These are phyloP conservation scores for Stemphylium beticola DNA, from an alignment of 2,329 filamentous ascomycete genomes.

Conservation along the genomic window DNA sequence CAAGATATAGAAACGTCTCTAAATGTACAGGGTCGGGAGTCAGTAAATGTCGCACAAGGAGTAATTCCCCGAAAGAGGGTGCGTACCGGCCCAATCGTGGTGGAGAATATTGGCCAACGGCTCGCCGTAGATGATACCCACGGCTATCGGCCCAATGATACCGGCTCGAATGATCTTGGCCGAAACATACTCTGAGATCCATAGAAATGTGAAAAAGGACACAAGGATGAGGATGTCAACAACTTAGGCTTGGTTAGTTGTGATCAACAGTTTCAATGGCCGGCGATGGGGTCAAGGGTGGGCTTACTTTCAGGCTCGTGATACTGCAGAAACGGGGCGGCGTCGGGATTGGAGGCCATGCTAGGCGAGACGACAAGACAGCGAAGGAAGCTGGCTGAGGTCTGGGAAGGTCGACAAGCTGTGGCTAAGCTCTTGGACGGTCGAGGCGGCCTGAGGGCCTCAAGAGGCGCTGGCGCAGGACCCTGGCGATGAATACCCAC, in stretches of 20 bases:
- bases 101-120: conserved; percentile 18
- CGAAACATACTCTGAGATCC: conserved; percentile 19
- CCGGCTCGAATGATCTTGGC: conserved; percentile 15
- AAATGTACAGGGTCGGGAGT: neutral
- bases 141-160: conserved; percentile 16
- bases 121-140: conserved; percentile 17
- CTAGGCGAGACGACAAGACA: neutral
- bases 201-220: conserved; percentile 20
- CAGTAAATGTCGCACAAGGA: neutral
- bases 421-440: conserved; percentile 1
- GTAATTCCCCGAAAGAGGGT: neutral
- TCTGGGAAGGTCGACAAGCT: neutral
- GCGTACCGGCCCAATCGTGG: conserved; percentile 13
- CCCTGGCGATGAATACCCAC: neutral
- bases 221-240: conserved; percentile 17
- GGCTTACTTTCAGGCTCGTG: conserved; percentile 13
- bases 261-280: neutral
- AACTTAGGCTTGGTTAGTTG: conserved; percentile 4
- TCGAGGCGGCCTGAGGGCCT: neutral
- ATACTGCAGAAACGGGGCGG: conserved; percentile 14
- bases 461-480: neutral
- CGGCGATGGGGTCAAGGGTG: neutral
- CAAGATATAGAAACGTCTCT: conserved; percentile 51
- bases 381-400: neutral
- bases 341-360: neutral